Evolutionary conservation across 2,329 filamentous ascomycete genomes (phyloP).

Genomic region (Fragosphaeria purpurea): DNA sequence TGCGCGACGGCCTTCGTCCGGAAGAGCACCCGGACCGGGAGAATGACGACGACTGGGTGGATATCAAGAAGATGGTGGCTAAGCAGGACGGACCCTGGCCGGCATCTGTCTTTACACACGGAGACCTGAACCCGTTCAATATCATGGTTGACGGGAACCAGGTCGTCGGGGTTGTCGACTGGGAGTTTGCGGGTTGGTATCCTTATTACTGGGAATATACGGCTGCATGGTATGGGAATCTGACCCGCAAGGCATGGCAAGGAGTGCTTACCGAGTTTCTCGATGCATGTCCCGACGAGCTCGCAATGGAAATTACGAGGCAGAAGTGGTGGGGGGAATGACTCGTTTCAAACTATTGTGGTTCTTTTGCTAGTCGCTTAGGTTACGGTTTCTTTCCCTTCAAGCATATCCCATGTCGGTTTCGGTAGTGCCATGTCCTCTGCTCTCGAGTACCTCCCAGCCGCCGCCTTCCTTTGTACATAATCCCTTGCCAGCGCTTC

Average conservation of each 20-base stretch:
- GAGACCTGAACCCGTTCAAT: conserved; percentile 45
- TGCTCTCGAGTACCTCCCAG: conserved; percentile 12
- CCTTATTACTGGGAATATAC: conserved; percentile 29
- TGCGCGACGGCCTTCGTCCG: neutral
- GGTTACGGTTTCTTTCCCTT: conserved; percentile 13
- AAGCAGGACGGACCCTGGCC: neutral
- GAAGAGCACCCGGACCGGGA: neutral
- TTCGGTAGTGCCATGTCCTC: conserved; percentile 14
- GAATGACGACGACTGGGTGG: neutral
- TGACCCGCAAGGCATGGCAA: neutral
- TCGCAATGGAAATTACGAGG: neutral
- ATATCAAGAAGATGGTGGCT: neutral
- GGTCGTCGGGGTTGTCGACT: conserved; percentile 35
- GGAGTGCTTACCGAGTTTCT: neutral
- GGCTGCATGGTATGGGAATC: neutral
- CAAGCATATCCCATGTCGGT: conserved; percentile 21
- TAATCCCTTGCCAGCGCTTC: conserved; percentile 25
- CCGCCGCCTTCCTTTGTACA: conserved; percentile 21
- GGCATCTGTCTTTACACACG: conserved; percentile 35
- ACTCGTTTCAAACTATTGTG: neutral
- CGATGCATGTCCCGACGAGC: neutral
- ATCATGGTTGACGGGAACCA: conserved; percentile 29
- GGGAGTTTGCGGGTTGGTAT: conserved; percentile 38
- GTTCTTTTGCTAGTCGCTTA: neutral
- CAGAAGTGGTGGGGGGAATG: neutral